phyloP scores from a whole-genome alignment of 371 early-diverging fungal genomes.

The Rhizopus sp. region DNA sequence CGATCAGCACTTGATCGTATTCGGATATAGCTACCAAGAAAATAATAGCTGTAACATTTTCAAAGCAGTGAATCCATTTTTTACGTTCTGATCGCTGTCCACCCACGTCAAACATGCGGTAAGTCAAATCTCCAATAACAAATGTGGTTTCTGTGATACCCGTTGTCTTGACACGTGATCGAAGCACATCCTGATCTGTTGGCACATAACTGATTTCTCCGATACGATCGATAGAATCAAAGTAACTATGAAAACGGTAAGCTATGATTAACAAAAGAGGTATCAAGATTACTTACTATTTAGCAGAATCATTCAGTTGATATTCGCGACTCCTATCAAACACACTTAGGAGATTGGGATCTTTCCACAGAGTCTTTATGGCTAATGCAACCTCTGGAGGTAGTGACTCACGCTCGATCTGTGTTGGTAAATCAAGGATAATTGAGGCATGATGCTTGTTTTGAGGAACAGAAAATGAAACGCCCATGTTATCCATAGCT shows the following conservation, averaged over 20 bases:
- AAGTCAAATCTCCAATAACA: constrained; percentile 76
- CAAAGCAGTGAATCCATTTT: constrained; percentile 95
- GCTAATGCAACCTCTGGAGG: constrained; percentile 66
- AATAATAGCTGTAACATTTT: constrained; percentile 91
- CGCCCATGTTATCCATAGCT: constrained; percentile 86
- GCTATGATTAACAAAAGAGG: neutral
- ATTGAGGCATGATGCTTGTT: constrained; percentile 22
- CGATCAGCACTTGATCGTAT: constrained; percentile 92
- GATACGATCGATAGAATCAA: constrained; percentile 92
- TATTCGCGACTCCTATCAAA: constrained; percentile 73
- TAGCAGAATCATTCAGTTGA: constrained; percentile 83
- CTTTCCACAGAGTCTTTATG: constrained; percentile 76
- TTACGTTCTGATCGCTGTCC: constrained; percentile 92
- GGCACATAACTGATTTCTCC: constrained; percentile 70
- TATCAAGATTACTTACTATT: constrained; percentile 55
- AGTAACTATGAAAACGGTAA: constrained; percentile 60
- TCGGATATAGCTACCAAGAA: constrained; percentile 92
- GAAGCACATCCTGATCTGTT: constrained; percentile 86
- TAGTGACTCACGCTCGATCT: constrained; percentile 65
- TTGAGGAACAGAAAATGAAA: constrained; percentile 47
- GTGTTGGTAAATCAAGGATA: constrained; percentile 70
- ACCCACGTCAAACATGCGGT: constrained; percentile 94
- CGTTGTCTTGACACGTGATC: constrained; percentile 84
- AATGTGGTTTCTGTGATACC: constrained; percentile 90
- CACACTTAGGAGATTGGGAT: constrained; percentile 70